phyloP scores from a whole-genome alignment of 225 moss, liverwort and hornwort species.

The Ulota crispa region DNA sequence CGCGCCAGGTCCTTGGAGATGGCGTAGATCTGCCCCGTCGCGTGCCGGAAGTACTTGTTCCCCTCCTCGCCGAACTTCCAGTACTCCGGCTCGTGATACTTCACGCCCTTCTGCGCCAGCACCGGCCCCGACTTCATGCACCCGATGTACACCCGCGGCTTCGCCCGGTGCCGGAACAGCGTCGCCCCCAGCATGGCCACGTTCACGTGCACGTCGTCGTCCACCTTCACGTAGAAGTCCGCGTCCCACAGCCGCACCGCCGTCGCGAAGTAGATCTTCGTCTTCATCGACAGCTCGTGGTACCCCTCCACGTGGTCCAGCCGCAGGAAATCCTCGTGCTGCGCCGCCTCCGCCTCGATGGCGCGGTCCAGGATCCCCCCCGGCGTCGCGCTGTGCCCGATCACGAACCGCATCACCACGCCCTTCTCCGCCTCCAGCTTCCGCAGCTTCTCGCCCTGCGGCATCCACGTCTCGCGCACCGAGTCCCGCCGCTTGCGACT shows the following conservation, averaged over 20 bases:
- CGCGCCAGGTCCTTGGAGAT: constrained; percentile 84
- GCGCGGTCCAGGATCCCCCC: constrained; percentile 95
- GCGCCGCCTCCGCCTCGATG: constrained; percentile 88
- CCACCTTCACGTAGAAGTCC: constrained; percentile 96
- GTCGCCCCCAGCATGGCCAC: constrained; percentile 83
- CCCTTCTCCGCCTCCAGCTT: constrained; percentile 86
- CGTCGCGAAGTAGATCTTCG: constrained; percentile 94
- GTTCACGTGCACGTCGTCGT: constrained; percentile 97
- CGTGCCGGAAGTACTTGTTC: constrained; percentile 96
- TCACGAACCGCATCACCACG: constrained; percentile 94
- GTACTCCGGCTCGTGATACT: constrained; percentile 93
- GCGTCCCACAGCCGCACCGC: constrained; percentile 90
- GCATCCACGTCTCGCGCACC: constrained; percentile 96
- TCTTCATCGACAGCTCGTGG: constrained; percentile 93
- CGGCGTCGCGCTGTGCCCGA: constrained; percentile 89
- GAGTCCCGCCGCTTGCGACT: constrained; percentile 88
- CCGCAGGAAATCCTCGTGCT: constrained; percentile 82
- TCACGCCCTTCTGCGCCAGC: constrained; percentile 60
- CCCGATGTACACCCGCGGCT: constrained; percentile 91
- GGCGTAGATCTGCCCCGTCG: constrained; percentile 96
- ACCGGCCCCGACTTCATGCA: constrained; percentile 97
- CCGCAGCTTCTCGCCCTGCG: constrained; percentile 78
- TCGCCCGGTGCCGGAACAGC: constrained; percentile 72
- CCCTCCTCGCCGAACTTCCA: constrained; percentile 99
- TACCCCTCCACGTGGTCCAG: constrained; percentile 96